Base-by-base conservation (phyloP, 192 early-diverging fungal species). In the Entomortierella lignicola region DNA sequence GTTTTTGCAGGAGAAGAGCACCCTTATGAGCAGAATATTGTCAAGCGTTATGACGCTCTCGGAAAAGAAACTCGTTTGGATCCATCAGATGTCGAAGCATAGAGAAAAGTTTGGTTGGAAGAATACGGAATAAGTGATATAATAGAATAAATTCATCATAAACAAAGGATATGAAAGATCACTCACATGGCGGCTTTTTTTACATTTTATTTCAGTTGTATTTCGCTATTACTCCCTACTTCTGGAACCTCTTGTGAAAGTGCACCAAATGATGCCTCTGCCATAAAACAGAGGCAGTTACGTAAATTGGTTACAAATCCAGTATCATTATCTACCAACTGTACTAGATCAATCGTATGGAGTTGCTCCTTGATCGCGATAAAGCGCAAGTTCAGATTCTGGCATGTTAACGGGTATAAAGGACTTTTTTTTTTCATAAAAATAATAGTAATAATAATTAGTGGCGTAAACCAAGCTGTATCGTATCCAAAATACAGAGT, bases 1-100 rank as follows among this genome's bases (percentile, higher is more conserved):
- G 86, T 98, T 23, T 98, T 96, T 85, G 89, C 93, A 20, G 95
- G 93, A 34, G 88, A 66, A 12, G 90, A 94, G 63, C 95, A 98
- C 69, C 95, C 97, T 41, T 97, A 96, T 81, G 87, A 81, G 15
- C 83, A 85, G 44, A 98, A 98, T 63, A 95, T 96, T 41, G 85
- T 93, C 57, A 92, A 92, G 77, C 87, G 84, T 52, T 91, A 96
- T 81, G 94, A 92, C 37, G 75, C 60, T 8, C 75, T 79, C 34
- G 75, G 75, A 54, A 79, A 70, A 67, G 75, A 79, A 34, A 79
- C 75, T 30, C 61, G 54, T 53, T 51, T 79, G 56, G 75, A 79
- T 47, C 75, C 75, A 44, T 63, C 67, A 69, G 66, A 69, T 55
- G 50, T 79, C 8, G 75, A 79, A 26, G 67, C 75, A 66, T 79